Conservation (phyloP, 2,329 filamentous ascomycete species). For the Macrophomina tecta region DNA sequence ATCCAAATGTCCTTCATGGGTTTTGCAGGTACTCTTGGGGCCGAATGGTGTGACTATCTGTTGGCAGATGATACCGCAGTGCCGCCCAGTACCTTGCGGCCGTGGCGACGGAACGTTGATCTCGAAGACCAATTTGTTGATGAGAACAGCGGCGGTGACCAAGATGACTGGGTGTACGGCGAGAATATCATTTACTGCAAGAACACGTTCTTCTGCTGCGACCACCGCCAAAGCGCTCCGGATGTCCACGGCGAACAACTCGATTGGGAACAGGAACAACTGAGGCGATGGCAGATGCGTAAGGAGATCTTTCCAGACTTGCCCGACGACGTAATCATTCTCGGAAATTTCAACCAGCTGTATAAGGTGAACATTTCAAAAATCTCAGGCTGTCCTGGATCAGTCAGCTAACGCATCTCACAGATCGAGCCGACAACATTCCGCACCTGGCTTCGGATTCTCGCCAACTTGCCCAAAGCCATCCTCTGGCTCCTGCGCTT, state of each 20-base stretch:
- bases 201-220: conserved; percentile 97
- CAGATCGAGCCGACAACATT: conserved; percentile 98
- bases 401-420: conserved; percentile 30
- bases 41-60: conserved; percentile 98
- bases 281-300: conserved; percentile 86
- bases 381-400: background rate
- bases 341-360: conserved; percentile 97
- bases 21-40: conserved; percentile 92
- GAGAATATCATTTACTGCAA: conserved; percentile 96
- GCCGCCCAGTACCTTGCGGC: conserved; percentile 79
- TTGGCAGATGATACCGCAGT: conserved; percentile 89
- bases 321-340: conserved; percentile 82
- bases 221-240: conserved; percentile 88
- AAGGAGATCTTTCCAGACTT: conserved; percentile 88
- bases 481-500: conserved; percentile 97
- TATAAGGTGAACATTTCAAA: conserved; percentile 77
- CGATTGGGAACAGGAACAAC: conserved; percentile 84
- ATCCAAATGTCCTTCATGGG: conserved; percentile 99
- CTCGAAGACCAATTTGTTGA: conserved; percentile 71
- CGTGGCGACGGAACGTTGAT: conserved; percentile 75
- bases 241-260: conserved; percentile 70
- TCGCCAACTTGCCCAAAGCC: conserved; percentile 82
- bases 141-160: conserved; percentile 70
- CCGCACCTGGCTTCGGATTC: conserved; percentile 91
- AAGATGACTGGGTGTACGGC: conserved; percentile 88